These are phyloP conservation scores for Chlorella vulgaris DNA, from an alignment of 139 green algal species.

Conservation along the genomic window DNA sequence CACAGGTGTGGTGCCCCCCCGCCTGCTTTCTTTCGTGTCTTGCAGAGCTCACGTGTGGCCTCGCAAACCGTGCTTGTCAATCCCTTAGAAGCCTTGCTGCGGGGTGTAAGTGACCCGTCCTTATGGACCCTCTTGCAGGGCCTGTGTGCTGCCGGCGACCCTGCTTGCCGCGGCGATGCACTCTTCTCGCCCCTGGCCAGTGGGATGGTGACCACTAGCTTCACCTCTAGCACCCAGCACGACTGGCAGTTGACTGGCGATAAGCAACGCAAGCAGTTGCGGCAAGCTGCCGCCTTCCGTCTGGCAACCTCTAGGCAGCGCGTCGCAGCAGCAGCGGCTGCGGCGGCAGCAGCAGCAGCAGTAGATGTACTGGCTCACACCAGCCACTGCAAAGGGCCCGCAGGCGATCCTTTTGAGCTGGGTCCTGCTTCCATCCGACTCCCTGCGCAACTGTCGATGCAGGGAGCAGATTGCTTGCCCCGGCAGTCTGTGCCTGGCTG, in stretches of 20 bases:
- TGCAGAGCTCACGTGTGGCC: no score
- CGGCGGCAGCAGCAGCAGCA: background rate
- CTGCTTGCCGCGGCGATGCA: background rate
- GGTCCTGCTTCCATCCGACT: no score
- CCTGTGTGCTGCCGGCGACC: background rate
- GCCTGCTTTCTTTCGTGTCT: no score
- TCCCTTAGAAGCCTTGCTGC: no score
- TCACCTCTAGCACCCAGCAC: background rate
- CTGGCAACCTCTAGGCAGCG: background rate
- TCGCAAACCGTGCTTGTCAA: no score
- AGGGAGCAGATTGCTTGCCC: no score
- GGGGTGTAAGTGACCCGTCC: no score
- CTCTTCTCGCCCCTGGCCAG: conserved; percentile 27
- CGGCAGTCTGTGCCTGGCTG: no score
- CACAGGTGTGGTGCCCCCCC: no score
- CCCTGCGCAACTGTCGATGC: no score
- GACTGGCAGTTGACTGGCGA: background rate
- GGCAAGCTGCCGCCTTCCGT: conserved; percentile 1
- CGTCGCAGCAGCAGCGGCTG: background rate
- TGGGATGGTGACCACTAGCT: background rate
- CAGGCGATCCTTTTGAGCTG: background rate
- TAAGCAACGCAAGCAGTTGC: conserved; percentile 20
- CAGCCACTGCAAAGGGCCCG: no score
- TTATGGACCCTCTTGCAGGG: conserved; percentile 15
- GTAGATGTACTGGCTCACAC: background rate